These are phyloP conservation scores for Yarrowia hollandica DNA, from an alignment of 805 yeast species.

Conservation along the genomic window DNA sequence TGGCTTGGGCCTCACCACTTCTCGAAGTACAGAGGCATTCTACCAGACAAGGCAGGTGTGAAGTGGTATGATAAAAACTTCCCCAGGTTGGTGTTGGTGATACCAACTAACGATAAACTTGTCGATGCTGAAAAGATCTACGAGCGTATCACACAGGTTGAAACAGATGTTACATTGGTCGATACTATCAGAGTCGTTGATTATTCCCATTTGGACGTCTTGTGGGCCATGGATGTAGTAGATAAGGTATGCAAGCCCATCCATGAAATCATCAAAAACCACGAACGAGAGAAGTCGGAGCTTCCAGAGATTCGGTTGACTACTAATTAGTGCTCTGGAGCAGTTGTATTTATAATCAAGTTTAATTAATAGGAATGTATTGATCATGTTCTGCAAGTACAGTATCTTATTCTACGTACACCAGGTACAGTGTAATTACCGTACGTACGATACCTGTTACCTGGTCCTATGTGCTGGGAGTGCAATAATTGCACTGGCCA, in stretches of 20 bases:
- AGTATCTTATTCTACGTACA: no score
- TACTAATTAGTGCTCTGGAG: background rate
- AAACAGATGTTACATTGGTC: conserved; percentile 45
- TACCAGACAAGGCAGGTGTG: conserved; percentile 49
- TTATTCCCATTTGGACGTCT: conserved; percentile 85
- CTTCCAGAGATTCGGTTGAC: conserved; percentile 2
- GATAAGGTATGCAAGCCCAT: conserved; percentile 59
- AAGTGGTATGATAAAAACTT: conserved; percentile 46
- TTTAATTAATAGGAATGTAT: background rate
- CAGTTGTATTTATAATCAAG: conserved; percentile 17
- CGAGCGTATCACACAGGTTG: conserved; percentile 53
- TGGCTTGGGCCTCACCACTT: conserved; percentile 68
- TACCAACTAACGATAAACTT: conserved; percentile 71
- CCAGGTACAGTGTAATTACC: no score
- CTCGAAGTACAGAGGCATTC: conserved; percentile 53
- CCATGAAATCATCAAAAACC: conserved; percentile 37
- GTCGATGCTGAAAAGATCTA: conserved; percentile 73
- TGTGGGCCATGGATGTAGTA: conserved; percentile 84
- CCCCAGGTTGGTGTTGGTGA: conserved; percentile 64
- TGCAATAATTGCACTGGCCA: no score
- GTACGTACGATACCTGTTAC: no score
- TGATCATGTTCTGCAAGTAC: no score
- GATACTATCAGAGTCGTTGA: conserved; percentile 50
- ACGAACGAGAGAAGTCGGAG: conserved; percentile 15
- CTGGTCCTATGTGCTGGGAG: no score